Conservation (phyloP, 2,329 filamentous ascomycete species). For the Huntiella moniliformis region DNA sequence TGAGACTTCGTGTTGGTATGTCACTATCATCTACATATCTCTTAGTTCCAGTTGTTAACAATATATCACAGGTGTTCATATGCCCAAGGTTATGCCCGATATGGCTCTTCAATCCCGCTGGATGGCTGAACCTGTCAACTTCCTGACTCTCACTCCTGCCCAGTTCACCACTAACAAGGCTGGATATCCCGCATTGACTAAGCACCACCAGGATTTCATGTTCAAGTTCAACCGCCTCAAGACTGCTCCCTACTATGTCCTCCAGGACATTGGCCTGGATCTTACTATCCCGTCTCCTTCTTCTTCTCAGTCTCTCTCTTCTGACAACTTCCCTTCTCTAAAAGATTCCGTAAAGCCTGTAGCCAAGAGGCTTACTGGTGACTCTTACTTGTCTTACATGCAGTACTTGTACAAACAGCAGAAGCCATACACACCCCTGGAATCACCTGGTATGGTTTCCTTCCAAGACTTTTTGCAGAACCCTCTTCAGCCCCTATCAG, state of each 20-base stretch:
- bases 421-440: slow-evolving; percentile 35
- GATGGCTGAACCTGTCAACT: slow-evolving; percentile 50
- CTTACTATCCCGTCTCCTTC: slow-evolving; percentile 14
- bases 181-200: slow-evolving; percentile 42
- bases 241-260: slow-evolving; percentile 40
- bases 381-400: slow-evolving; percentile 55
- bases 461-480: slow-evolving; percentile 93
- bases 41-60: not conserved
- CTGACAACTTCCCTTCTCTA: slow-evolving; percentile 47
- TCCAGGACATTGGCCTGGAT: slow-evolving; percentile 41
- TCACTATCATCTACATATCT: slow-evolving; percentile 2
- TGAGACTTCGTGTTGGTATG: slow-evolving; percentile 70
- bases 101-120: slow-evolving; percentile 44
- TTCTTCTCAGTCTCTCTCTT: slow-evolving; percentile 18
- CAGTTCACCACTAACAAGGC: slow-evolving; percentile 41
- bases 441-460: slow-evolving; percentile 32
- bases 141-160: slow-evolving; percentile 34
- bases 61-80: slow-evolving; percentile 15
- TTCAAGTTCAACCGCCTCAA: slow-evolving; percentile 46
- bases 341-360: slow-evolving; percentile 37
- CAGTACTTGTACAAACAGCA: slow-evolving; percentile 71
- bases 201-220: slow-evolving; percentile 41
- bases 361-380: slow-evolving; percentile 17
- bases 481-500: slow-evolving; percentile 80
- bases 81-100: slow-evolving; percentile 40